Evolutionary conservation across 2,329 filamentous ascomycete species (phyloP).

Genomic region (Alternaria infectoria): DNA sequence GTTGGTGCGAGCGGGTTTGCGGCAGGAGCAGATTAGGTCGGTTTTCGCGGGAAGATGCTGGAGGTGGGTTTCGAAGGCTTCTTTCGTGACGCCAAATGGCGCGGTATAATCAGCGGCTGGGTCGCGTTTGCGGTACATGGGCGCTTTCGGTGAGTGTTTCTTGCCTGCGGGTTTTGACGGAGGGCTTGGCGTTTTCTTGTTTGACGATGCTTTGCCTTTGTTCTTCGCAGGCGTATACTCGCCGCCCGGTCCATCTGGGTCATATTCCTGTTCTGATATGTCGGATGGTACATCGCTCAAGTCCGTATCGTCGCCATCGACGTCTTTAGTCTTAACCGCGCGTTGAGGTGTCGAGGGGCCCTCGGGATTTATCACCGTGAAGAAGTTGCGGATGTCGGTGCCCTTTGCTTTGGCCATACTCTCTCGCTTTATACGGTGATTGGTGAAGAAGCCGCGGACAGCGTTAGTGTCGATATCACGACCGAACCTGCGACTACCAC

Average conservation of each 20-base stretch:
- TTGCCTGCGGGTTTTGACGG: neutral
- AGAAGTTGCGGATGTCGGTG: neutral
- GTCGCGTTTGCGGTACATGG: slow-evolving; percentile 10
- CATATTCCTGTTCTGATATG: neutral
- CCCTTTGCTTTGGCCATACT: neutral
- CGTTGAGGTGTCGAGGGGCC: neutral
- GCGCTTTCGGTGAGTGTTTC: neutral
- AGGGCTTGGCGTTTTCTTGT: neutral
- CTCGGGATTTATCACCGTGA: neutral
- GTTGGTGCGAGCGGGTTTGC: slow-evolving; percentile 11
- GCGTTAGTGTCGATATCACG: slow-evolving; percentile 5
- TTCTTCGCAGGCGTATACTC: neutral
- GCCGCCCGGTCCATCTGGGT: neutral
- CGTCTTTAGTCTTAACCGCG: neutral
- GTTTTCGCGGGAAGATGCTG: slow-evolving; percentile 2
- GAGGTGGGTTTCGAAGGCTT: slow-evolving; percentile 2
- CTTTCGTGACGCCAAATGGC: neutral
- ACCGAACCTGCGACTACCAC: neutral
- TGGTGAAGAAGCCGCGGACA: neutral
- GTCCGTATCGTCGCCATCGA: neutral
- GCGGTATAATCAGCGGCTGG: neutral
- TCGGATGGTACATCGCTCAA: neutral
- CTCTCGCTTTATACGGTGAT: neutral
- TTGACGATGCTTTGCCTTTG: neutral
- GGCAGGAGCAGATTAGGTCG: slow-evolving; percentile 27